phyloP scores from a whole-genome alignment of 495 filamentous ascomycete genomes.

The Cercophora sp. region DNA sequence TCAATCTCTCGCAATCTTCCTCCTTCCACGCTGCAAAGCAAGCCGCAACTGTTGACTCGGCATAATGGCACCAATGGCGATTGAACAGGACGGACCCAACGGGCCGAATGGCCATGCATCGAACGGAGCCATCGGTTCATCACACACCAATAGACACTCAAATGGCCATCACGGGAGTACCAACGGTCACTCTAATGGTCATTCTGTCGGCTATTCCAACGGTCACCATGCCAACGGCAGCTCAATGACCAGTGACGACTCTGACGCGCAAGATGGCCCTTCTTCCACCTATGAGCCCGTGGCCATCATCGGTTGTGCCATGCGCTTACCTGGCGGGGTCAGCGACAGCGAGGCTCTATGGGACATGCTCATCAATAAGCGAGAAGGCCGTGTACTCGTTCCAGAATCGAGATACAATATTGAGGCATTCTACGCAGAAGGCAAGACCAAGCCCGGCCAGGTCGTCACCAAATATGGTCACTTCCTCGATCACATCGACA shows the following conservation, averaged over 20 bases:
- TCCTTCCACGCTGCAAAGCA: no score
- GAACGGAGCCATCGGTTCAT: no score
- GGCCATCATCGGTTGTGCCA: slow-evolving; percentile 50
- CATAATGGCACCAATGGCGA: no score
- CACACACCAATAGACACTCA: no score
- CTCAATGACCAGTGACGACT: neutral
- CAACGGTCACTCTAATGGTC: neutral
- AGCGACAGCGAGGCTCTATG: slow-evolving; percentile 43
- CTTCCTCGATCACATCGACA: slow-evolving; percentile 26
- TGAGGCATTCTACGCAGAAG: slow-evolving; percentile 54
- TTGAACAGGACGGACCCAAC: no score
- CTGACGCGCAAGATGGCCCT: neutral
- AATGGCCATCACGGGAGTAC: neutral
- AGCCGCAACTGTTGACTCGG: no score
- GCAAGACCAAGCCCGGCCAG: slow-evolving; percentile 10
- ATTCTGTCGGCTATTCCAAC: neutral
- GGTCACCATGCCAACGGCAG: neutral
- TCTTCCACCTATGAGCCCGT: slow-evolving; percentile 12
- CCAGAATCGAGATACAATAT: slow-evolving; percentile 56
- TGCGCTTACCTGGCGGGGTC: slow-evolving; percentile 46
- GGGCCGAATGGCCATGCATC: no score
- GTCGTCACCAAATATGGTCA: slow-evolving; percentile 14
- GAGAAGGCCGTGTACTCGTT: slow-evolving; percentile 34
- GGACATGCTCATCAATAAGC: slow-evolving; percentile 40
- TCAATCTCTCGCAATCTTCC: no score